phyloP scores from a whole-genome alignment of 257 asterid genomes.

The Solanum pimpinellifolium region DNA sequence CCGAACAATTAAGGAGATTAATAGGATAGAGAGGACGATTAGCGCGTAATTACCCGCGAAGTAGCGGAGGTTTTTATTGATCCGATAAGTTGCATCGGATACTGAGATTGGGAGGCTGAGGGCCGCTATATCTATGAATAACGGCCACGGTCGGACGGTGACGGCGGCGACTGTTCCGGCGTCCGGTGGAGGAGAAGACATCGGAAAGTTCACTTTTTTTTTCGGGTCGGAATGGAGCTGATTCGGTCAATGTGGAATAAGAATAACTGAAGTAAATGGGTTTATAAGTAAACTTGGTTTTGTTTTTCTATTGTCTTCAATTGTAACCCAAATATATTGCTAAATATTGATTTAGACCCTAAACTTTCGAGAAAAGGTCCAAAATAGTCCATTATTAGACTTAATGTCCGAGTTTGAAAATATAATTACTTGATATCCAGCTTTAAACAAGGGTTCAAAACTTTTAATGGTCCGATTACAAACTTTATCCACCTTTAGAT shows the following conservation, averaged over 20 bases:
- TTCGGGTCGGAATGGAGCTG: neutral
- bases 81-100: constrained; percentile 68
- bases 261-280: neutral
- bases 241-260: neutral
- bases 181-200: constrained; percentile 31
- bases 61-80: constrained; percentile 56
- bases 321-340: neutral
- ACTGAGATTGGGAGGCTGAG: constrained; percentile 69
- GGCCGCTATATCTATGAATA: constrained; percentile 37
- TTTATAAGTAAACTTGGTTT: neutral
- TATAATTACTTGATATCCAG: neutral
- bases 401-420: neutral
- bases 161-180: constrained; percentile 6
- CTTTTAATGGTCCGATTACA: neutral
- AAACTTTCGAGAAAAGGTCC: neutral
- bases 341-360: neutral
- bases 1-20: constrained; percentile 48
- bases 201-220: neutral
- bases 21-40: constrained; percentile 32
- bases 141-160: constrained; percentile 70
- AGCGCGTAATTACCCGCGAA: constrained; percentile 68
- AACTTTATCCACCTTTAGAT: neutral
- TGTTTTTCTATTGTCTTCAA: neutral
- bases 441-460: neutral
- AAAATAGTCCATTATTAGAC: neutral